Conservation (phyloP, 768 basidiomycete species). For the Cyclocybe aegerita region DNA sequence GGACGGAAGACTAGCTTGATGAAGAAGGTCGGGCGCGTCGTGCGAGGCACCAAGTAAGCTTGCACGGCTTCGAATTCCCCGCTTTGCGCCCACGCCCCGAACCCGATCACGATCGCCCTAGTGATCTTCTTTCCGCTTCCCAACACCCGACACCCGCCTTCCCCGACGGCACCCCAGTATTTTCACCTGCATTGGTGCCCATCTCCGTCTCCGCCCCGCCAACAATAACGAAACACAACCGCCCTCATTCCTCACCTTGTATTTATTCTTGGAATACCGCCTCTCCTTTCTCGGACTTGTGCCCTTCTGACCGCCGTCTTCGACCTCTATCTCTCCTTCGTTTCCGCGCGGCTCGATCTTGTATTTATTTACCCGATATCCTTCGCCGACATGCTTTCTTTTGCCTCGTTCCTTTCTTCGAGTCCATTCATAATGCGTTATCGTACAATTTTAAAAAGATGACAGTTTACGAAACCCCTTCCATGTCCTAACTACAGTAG, state of each 20-base stretch:
- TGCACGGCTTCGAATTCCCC: background rate
- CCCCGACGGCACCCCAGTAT: background rate
- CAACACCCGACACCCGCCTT: background rate
- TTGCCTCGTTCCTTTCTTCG: background rate
- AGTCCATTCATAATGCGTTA: background rate
- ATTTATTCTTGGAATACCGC: conserved; percentile 9
- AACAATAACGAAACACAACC: background rate
- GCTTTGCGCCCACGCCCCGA: background rate
- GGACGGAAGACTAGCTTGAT: conserved; percentile 77
- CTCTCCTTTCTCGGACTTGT: background rate
- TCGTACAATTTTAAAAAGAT: conserved; percentile 6
- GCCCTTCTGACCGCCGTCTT: conserved; percentile 1
- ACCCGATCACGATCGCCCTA: conserved; percentile 10
- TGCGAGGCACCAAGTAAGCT: conserved; percentile 50
- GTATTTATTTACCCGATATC: conserved; percentile 1
- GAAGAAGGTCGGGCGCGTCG: conserved; percentile 76
- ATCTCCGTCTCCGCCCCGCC: background rate
- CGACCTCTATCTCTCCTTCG: conserved; percentile 5
- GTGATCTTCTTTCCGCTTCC: background rate
- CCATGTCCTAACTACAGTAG: no score
- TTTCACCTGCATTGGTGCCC: background rate
- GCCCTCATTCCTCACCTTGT: conserved; percentile 8
- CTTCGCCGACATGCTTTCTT: background rate
- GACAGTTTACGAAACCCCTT: background rate
- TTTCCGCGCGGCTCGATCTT: background rate